Base-by-base conservation (phyloP, 1,139 yeast species). In the Saccharomyces hybrid region DNA sequence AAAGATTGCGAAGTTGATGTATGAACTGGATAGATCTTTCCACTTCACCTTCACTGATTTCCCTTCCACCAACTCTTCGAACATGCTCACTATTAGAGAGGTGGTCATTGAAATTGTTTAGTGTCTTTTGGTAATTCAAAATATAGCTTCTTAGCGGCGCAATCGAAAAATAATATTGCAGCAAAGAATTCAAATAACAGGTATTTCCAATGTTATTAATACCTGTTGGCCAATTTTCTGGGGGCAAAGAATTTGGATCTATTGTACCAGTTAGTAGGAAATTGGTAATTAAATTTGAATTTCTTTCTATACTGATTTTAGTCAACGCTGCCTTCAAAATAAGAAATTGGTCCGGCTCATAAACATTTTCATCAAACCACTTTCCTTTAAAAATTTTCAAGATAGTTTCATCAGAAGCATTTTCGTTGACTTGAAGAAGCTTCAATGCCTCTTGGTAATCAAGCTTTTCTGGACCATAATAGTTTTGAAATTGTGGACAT, bases 161-260 rank as follows among this genome's bases (percentile, higher is more conserved):
- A 51, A 93, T 82, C 9, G 91, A 86, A 71, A 89, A 93, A 67
- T 89, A 91, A 64, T 85, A 93, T 66, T 93, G 99, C 34, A 93
- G 73, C 52, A 93, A 75, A 0, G 97, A 90, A 66, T 93, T 93
- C 66, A 93, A 76, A 62, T 93, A 93, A 69, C 99, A 93, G 0
- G 99, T 91, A 66, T 93, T 93, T 34, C 99, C 98, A 61, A 90
- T 90, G 65, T 93, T 93, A 68, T 86, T 88, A 65, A 93, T 76
- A 0, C 98, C 99, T 5, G 90, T 88, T 0, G 98, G 98, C 82
- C 90, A 83, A 52, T 82, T 79, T 42, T 79, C 84, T 0, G 83
- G 71, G 0, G 89, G 85, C 29, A 86, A 70, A 23, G 82, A 71
- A 9, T 77, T 73, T 0, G 86, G 78, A 64, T 85, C 88, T 42